Base-by-base conservation (phyloP, 177 flowering plant species). In the Telopea speciosissima region DNA sequence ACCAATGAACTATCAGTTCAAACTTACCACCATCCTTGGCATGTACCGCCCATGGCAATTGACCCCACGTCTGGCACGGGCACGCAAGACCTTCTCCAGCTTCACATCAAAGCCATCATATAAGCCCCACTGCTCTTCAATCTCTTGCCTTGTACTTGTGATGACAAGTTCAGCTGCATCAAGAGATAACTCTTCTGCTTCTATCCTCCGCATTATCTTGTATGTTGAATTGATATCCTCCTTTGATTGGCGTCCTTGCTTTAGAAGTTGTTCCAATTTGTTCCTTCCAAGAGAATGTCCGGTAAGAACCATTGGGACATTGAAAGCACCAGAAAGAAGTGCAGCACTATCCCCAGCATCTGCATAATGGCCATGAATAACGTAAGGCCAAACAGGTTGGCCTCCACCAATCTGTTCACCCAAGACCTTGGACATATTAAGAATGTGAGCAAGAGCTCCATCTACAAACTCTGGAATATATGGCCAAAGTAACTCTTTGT, bases 261-360 rank as follows among this genome's bases (percentile, higher is more conserved):
- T 95, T 68, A 95, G 89, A 75, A 95, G 97, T 70, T 92, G 99
- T 73, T 95, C 99, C 25, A 95, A 82, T 84, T 95, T 95, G 83
- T 95, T 91, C 73, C 99, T 84, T 42, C 99, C 99, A 24, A 95
- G 88, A 0, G 99, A 95, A 75, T 95, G 99, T 16, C 99, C 97
- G 0, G 99, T 95, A 33, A 95, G 79, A 62, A 92, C 97, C 99
- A 95, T 95, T 0, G 99, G 99, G 22, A 95, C 97, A 77, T 90
- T 92, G 54, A 95, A 73, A 40, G 99, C 99, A 69, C 97, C 99
- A 0, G 99, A 95, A 60, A 95, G 91, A 56, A 93, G 93, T 61
- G 99, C 97, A 22, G 97, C 97, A 80, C 90, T 88, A 74, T 95
- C 99, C 69, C 99, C 99, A 17, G 99, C 99, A 81, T 95, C 99